Evolutionary conservation across 345 rosid genomes (phyloP).

Genomic region (Mercurialis annua): DNA sequence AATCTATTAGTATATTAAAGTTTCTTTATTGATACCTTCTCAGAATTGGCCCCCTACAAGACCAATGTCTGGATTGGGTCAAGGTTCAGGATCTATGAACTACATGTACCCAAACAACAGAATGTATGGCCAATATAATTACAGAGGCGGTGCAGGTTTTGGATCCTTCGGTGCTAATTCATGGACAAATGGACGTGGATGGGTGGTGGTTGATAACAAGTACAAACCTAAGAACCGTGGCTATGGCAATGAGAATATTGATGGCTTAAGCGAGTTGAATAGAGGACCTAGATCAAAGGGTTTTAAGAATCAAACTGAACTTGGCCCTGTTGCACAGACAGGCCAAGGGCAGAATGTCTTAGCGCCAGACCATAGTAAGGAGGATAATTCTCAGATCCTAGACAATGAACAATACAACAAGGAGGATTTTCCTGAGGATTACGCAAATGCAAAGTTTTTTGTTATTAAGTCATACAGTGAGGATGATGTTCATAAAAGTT

Average conservation of each 20-base stretch:
- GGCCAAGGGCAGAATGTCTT: constrained; percentile 33
- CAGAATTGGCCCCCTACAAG: constrained; percentile 43
- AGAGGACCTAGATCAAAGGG: constrained; percentile 69
- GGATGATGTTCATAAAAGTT: constrained; percentile 82
- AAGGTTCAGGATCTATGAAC: constrained; percentile 45
- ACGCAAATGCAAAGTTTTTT: constrained; percentile 56
- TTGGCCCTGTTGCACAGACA: constrained; percentile 25
- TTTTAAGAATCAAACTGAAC: constrained; percentile 42
- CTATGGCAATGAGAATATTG: constrained; percentile 56
- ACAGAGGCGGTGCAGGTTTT: constrained; percentile 44
- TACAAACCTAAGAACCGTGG: constrained; percentile 47
- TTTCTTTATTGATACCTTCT: constrained; percentile 2
- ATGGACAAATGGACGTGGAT: constrained; percentile 57
- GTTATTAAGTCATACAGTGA: constrained; percentile 78
- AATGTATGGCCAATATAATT: constrained; percentile 56
- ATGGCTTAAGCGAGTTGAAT: constrained; percentile 73
- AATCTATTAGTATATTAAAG: neutral
- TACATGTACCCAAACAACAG: constrained; percentile 47
- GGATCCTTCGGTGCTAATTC: constrained; percentile 56
- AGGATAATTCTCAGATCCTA: constrained; percentile 27
- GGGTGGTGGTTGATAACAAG: constrained; percentile 57
- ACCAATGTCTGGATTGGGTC: constrained; percentile 38
- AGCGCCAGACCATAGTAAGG: constrained; percentile 26
- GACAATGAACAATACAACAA: constrained; percentile 47
- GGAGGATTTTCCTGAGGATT: constrained; percentile 50